phyloP scores from a whole-genome alignment of 495 filamentous ascomycete genomes.

The Penicillium tannophilum region DNA sequence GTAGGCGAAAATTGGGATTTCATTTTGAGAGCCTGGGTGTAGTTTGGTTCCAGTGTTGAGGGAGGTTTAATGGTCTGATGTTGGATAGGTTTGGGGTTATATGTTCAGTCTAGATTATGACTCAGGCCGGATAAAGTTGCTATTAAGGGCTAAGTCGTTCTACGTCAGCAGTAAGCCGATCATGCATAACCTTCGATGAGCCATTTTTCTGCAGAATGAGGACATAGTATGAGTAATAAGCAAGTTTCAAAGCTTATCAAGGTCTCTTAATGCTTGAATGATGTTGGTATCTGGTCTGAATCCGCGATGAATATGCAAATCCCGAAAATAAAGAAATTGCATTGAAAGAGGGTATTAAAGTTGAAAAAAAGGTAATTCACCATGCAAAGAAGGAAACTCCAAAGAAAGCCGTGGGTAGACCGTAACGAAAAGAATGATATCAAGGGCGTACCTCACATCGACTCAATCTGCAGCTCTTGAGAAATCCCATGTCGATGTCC shows the following conservation, averaged over 20 bases:
- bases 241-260: too few species aligned
- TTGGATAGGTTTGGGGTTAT: too few species aligned
- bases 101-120: not conserved
- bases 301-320: not conserved
- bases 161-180: not conserved
- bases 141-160: not conserved
- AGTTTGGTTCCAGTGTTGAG: too few species aligned
- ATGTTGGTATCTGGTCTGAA: not conserved
- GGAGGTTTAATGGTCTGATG: too few species aligned
- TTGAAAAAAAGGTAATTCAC: not conserved
- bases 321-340: not conserved
- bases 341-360: constrained; percentile 1
- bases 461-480: constrained; percentile 43
- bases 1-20: constrained; percentile 22
- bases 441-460: constrained; percentile 20
- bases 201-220: not conserved
- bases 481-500: constrained; percentile 40
- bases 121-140: not conserved
- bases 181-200: not conserved
- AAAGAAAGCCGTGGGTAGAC: not conserved
- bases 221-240: too few species aligned
- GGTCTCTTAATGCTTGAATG: not conserved
- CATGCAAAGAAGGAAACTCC: not conserved
- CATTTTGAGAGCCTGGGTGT: constrained; percentile 5
- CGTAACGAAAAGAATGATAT: not conserved